Conservation (phyloP, 2,329 filamentous ascomycete species). For the Epichloe hybrida region DNA sequence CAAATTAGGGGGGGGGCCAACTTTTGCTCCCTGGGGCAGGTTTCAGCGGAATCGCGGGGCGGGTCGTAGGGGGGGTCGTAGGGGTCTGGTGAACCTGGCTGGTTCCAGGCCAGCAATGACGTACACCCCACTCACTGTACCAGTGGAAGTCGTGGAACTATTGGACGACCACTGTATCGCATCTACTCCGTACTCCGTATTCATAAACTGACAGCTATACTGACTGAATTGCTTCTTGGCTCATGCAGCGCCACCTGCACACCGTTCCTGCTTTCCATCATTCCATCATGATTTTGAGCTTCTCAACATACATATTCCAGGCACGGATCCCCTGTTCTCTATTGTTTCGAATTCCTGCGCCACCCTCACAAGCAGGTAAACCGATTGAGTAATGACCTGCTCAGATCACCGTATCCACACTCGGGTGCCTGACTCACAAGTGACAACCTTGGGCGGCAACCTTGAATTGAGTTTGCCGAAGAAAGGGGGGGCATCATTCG, state of each 20-base stretch:
- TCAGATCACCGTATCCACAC: neutral
- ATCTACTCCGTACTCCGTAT: too few relatives aligned
- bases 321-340: slow-evolving; percentile 5
- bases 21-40: neutral
- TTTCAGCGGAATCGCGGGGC: neutral
- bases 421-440: neutral
- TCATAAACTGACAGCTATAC: too few relatives aligned
- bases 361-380: slow-evolving; percentile 4
- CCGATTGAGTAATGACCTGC: slow-evolving; percentile 3
- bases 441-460: too few relatives aligned
- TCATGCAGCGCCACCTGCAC: slow-evolving; percentile 4
- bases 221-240: neutral
- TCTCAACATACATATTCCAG: neutral
- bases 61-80: neutral
- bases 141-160: too few relatives aligned
- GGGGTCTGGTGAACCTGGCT: too few relatives aligned
- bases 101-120: neutral
- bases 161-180: too few relatives aligned
- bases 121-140: neutral
- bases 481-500: too few relatives aligned
- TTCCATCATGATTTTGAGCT: neutral
- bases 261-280: slow-evolving; percentile 3
- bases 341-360: slow-evolving; percentile 1
- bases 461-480: too few relatives aligned
- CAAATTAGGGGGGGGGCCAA: neutral